Conservation (phyloP, 371 early-diverging fungal species). For the Actinomucor elegans region DNA sequence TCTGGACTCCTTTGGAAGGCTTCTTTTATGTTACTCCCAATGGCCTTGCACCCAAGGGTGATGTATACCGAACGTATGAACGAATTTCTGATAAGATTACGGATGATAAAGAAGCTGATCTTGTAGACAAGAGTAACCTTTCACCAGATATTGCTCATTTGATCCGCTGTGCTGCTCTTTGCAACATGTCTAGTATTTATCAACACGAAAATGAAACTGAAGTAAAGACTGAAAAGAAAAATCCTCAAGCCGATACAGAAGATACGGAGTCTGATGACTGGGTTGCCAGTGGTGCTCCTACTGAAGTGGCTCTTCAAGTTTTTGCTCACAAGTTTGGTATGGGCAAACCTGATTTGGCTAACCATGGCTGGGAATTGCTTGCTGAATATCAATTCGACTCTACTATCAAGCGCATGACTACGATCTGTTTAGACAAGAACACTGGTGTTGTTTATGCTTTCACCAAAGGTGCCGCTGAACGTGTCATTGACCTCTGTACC, state of each 20-base stretch:
- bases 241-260: neutral
- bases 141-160: conserved; percentile 25
- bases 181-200: conserved; percentile 61
- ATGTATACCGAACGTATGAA: conserved; percentile 38
- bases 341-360: conserved; percentile 56
- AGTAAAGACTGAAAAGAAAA: conserved; percentile 9
- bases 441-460: conserved; percentile 24
- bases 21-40: conserved; percentile 60
- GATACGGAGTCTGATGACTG: conserved; percentile 51
- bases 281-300: conserved; percentile 63
- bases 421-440: conserved; percentile 27
- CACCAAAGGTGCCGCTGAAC: conserved; percentile 77
- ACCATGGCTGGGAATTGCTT: conserved; percentile 57
- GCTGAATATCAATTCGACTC: conserved; percentile 76
- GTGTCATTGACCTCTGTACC: conserved; percentile 60
- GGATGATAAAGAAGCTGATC: conserved; percentile 3
- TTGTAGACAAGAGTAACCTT: conserved; percentile 20
- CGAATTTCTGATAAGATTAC: conserved; percentile 6
- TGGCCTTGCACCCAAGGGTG: conserved; percentile 67
- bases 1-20: conserved; percentile 68
- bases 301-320: conserved; percentile 76
- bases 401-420: conserved; percentile 83
- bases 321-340: conserved; percentile 66
- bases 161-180: conserved; percentile 53
- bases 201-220: conserved; percentile 8